A percentile compares a stretch with the other conserved stretches of the same genome.
Conservation (phyloP, 1,284 basidiomycete species). For the Bjerkandera adusta region DNA sequence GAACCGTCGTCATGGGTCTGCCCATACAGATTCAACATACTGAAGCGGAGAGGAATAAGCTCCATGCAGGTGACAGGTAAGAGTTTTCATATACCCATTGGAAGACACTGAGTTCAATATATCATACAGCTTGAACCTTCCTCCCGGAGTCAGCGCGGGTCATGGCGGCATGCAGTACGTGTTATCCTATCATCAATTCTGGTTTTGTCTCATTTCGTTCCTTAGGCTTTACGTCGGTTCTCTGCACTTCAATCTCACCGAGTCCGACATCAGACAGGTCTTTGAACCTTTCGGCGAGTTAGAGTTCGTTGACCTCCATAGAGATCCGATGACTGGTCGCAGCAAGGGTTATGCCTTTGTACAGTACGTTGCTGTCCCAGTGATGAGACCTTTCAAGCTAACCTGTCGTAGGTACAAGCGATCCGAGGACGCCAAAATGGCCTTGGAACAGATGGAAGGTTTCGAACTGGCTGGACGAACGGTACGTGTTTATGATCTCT, state of each 20-base stretch:
- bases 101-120: slow-evolving; percentile 1
- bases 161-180: slow-evolving; percentile 79
- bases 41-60: slow-evolving; percentile 93
- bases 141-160: slow-evolving; percentile 70
- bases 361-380: slow-evolving; percentile 57
- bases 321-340: slow-evolving; percentile 88
- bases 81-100: slow-evolving; percentile 24
- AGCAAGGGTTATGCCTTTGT: slow-evolving; percentile 99
- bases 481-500: slow-evolving; percentile 44
- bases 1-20: slow-evolving; percentile 96
- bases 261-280: slow-evolving; percentile 96
- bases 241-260: slow-evolving; percentile 93
- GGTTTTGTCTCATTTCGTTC: slow-evolving; percentile 5
- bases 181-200: neutral
- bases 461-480: slow-evolving; percentile 95
- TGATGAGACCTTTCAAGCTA: neutral
- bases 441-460: slow-evolving; percentile 96
- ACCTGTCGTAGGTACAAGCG: slow-evolving; percentile 70
- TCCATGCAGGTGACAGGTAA: slow-evolving; percentile 80
- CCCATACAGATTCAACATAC: slow-evolving; percentile 96
- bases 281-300: slow-evolving; percentile 98
- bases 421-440: slow-evolving; percentile 91
- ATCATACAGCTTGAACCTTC: slow-evolving; percentile 70
- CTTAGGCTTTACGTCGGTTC: slow-evolving; percentile 93
- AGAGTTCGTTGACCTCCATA: slow-evolving; percentile 97